Evolutionary conservation across 345 rosid species (phyloP), one percentile per base, ranked within the genome.

Genomic region (Hibiscus trionum): DNA sequence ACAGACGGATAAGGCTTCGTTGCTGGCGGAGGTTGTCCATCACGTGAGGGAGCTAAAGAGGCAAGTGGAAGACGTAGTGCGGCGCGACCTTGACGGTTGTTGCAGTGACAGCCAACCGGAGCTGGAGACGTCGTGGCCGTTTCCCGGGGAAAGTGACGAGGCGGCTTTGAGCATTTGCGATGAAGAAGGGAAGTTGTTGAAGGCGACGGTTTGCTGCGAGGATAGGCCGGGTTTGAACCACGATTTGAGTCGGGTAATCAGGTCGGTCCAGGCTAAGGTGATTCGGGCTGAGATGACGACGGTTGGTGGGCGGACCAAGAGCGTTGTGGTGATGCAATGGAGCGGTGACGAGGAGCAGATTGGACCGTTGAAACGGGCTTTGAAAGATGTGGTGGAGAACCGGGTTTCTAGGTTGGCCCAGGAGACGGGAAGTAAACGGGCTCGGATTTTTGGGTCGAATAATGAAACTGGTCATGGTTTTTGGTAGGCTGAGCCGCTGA

Each of bases 1-100:
- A 66, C 77, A 89, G 95, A 91, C 87, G 58, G 93, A 89, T 79
- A 91, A 91, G 81, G 95, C 97, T 50, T 84, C 97, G 44, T 82
- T 91, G 85, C 82, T 91, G 21, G 95, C 95, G 26, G 93, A 89
- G 78, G 97, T 89, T 78, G 91, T 91, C 61, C 88, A 80, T 56
- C 89, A 80, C 75, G 81, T 88, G 81, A 86, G 75, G 80, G 90
- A 88, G 76, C 76, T 87, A 60, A 79, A 75, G 64, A 73, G 61
- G 72, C 86, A 87, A 58, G 87, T 84, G 12, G 82, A 84, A 26
- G 85, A 80, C 75, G 37, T 72, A 53, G 80, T 61, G 15, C 42
- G 59, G 15, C 70, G 19, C 26, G 77, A 37, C 16, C 55, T 67
- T 11, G 74, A 49, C 16, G 59, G 72, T 42, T 66, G 49, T 69